Conservation (phyloP, 345 rosid species). For the Gossypium australe region DNA sequence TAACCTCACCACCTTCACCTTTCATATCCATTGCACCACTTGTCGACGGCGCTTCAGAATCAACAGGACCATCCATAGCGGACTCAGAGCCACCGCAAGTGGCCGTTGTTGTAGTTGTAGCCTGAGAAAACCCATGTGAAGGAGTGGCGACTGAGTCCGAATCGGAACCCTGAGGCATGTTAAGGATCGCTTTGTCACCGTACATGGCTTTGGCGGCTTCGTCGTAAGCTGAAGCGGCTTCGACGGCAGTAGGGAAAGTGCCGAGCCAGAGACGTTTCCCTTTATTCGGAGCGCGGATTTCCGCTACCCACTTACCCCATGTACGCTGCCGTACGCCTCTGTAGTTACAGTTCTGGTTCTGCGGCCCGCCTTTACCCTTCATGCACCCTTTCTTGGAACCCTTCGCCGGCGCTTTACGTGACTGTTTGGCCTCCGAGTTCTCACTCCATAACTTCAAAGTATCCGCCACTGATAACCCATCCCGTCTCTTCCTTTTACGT, state of each 20-base stretch:
- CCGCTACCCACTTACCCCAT: conserved; percentile 98
- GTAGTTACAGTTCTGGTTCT: conserved; percentile 44
- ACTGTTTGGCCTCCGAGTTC: background rate
- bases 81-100: background rate
- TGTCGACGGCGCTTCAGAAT: background rate
- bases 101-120: background rate
- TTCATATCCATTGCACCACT: background rate
- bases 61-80: background rate
- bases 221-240: conserved; percentile 88
- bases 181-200: conserved; percentile 55
- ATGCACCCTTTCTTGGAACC: conserved; percentile 86
- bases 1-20: no score
- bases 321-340: conserved; percentile 88
- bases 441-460: background rate
- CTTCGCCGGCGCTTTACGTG: conserved; percentile 31
- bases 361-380: conserved; percentile 97
- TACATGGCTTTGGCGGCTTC: conserved; percentile 71
- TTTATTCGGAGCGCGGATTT: conserved; percentile 66
- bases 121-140: background rate
- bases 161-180: conserved; percentile 29
- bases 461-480: background rate
- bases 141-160: background rate
- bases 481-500: background rate
- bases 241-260: conserved; percentile 53
- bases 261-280: conserved; percentile 82